Conservation (phyloP, 2,329 filamentous ascomycete species). For the Chrysosporium queenslandicum region DNA sequence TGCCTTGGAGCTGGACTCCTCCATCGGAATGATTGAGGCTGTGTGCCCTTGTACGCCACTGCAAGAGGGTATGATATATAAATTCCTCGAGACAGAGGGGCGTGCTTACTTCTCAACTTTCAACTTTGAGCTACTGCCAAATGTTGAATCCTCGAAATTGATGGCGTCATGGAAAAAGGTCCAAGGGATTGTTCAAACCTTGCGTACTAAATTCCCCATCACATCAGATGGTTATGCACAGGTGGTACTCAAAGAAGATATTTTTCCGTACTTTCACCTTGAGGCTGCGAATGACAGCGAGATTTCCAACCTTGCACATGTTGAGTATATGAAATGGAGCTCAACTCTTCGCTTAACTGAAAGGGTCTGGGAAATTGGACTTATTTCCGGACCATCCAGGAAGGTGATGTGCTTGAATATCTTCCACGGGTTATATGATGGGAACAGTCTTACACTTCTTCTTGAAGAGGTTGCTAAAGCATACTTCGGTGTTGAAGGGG, state of each 20-base stretch:
- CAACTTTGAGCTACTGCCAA: constrained; percentile 44
- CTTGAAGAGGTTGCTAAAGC: constrained; percentile 48
- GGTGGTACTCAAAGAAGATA: constrained; percentile 46
- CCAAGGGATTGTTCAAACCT: constrained; percentile 47
- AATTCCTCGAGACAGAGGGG: constrained; percentile 48
- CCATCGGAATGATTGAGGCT: constrained; percentile 52
- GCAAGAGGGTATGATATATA: constrained; percentile 76
- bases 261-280: constrained; percentile 40
- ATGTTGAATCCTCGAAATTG: constrained; percentile 42
- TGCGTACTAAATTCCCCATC: constrained; percentile 62
- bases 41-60: constrained; percentile 75
- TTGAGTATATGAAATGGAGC: constrained; percentile 45
- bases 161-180: constrained; percentile 49
- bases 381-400: constrained; percentile 22
- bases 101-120: constrained; percentile 72
- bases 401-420: constrained; percentile 53
- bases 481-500: constrained; percentile 36
- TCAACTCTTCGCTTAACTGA: constrained; percentile 38
- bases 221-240: constrained; percentile 71
- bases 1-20: constrained; percentile 45
- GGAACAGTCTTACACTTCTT: constrained; percentile 62
- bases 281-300: constrained; percentile 22
- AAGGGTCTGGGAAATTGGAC: constrained; percentile 27
- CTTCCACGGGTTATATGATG: constrained; percentile 84
- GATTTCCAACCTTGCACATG: constrained; percentile 28